phyloP scores from a whole-genome alignment of 345 rosid species.

The Adansonia digitata region DNA sequence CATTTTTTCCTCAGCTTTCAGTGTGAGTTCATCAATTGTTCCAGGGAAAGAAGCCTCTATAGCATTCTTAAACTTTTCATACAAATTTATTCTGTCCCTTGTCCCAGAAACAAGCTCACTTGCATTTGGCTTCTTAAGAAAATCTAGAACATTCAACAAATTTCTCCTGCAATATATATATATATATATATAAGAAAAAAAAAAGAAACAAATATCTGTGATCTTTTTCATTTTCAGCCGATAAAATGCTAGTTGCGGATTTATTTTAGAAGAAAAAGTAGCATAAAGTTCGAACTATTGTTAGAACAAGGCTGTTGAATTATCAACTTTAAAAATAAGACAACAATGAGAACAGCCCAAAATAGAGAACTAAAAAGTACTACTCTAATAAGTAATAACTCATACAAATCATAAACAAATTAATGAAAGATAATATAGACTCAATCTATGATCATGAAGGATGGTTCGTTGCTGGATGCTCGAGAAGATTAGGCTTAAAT shows the following conservation, averaged over 20 bases:
- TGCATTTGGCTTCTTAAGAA: conserved; percentile 84
- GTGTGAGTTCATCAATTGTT: conserved; percentile 43
- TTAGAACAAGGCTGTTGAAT: neutral
- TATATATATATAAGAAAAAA: too few relatives aligned
- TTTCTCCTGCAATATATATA: conserved; percentile 80
- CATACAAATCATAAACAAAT: neutral
- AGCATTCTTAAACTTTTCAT: conserved; percentile 67
- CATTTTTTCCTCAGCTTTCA: conserved; percentile 51
- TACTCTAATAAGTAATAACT: neutral
- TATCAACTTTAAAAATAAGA: neutral
- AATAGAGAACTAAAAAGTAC: neutral
- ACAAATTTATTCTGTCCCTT: conserved; percentile 66
- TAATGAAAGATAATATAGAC: neutral
- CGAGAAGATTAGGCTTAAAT: neutral
- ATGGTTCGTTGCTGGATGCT: neutral
- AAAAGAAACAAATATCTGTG: neutral
- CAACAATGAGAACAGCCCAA: neutral
- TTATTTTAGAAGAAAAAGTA: neutral
- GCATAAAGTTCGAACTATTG: neutral
- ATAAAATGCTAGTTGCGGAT: neutral
- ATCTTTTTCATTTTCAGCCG: neutral
- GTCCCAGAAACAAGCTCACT: conserved; percentile 83
- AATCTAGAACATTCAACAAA: conserved; percentile 73
- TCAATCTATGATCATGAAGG: neutral
- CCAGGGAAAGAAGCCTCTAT: conserved; percentile 61